Percentiles rank a stretch among this genome's conserved stretches.
Conservation (phyloP, 768 basidiomycete species). For the Clitopilus hobsonii region DNA sequence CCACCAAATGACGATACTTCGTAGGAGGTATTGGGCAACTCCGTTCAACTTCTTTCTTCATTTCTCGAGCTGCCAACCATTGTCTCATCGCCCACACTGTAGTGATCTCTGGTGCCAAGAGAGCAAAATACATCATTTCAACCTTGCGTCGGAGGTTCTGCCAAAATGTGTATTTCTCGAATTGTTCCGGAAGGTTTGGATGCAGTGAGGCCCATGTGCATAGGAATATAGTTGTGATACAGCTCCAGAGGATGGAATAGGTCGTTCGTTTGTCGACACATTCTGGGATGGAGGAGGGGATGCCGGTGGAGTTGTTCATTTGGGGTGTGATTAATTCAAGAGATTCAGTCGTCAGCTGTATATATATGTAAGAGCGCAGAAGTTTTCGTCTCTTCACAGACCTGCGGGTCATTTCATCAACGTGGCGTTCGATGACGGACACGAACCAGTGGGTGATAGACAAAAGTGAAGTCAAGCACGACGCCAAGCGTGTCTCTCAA, state of each 20-base stretch:
- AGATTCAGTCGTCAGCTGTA: too few species aligned
- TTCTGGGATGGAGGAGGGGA: too few species aligned
- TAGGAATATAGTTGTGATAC: background rate
- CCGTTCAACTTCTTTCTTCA: background rate
- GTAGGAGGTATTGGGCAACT: background rate
- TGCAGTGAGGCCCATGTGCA: background rate
- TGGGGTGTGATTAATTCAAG: too few species aligned
- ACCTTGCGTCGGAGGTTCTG: background rate
- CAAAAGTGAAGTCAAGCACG: too few species aligned
- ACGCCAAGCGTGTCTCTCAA: too few species aligned
- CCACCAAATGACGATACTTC: background rate
- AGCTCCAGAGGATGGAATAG: background rate
- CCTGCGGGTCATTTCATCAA: too few species aligned
- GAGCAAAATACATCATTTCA: conserved; percentile 1
- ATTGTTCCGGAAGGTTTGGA: background rate
- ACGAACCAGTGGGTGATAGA: too few species aligned
- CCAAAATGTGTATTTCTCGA: background rate
- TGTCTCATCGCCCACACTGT: conserved; percentile 9
- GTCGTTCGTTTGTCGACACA: too few species aligned
- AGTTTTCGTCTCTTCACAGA: too few species aligned
- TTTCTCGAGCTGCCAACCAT: conserved; percentile 6
- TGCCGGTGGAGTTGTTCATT: too few species aligned
- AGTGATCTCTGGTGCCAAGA: conserved; percentile 5
- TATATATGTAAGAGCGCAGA: too few species aligned
- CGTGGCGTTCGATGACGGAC: too few species aligned